Conservation (phyloP, 2,329 filamentous ascomycete species). For the Ploettnerulaceae sp. region DNA sequence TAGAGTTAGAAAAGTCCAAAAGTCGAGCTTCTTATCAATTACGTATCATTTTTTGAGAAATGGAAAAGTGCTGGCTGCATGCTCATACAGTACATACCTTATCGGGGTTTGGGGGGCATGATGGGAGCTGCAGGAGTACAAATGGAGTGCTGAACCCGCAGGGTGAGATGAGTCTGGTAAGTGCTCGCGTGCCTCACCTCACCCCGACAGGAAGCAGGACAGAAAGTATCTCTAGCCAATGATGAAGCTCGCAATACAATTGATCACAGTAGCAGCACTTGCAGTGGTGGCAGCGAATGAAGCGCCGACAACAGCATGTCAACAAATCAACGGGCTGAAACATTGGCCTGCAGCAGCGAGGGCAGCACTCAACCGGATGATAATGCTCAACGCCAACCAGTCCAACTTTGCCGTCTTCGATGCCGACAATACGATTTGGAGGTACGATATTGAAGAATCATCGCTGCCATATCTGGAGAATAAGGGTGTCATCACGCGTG, state of each 20-base stretch:
- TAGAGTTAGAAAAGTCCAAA: neutral
- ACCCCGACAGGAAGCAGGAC: neutral
- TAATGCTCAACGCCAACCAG: conserved; percentile 5
- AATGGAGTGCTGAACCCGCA: too few species aligned
- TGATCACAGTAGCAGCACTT: neutral
- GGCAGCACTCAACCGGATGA: conserved; percentile 4
- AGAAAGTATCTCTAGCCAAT: neutral
- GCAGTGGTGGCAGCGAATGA: too few species aligned
- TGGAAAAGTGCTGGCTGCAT: neutral
- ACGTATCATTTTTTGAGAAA: conserved; percentile 1
- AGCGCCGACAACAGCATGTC: too few species aligned
- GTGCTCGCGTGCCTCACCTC: neutral
- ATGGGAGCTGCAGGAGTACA: too few species aligned
- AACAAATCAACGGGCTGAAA: too few species aligned
- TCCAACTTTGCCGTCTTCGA: conserved; percentile 8
- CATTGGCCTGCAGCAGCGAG: conserved; percentile 6
- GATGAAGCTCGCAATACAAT: conserved; percentile 4
- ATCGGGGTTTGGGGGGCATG: neutral
- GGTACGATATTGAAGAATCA: conserved; percentile 9
- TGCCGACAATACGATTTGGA: conserved; percentile 11
- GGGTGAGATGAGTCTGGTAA: neutral
- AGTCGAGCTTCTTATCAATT: conserved; percentile 1
- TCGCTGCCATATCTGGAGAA: conserved; percentile 9
- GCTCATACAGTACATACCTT: too few species aligned
- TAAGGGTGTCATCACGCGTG: conserved; percentile 7